Percentiles rank a stretch among this genome's conserved stretches.
These are phyloP conservation scores for Talaromyces sp. DNA, from an alignment of 2,329 filamentous ascomycete species.

Conservation along the genomic window DNA sequence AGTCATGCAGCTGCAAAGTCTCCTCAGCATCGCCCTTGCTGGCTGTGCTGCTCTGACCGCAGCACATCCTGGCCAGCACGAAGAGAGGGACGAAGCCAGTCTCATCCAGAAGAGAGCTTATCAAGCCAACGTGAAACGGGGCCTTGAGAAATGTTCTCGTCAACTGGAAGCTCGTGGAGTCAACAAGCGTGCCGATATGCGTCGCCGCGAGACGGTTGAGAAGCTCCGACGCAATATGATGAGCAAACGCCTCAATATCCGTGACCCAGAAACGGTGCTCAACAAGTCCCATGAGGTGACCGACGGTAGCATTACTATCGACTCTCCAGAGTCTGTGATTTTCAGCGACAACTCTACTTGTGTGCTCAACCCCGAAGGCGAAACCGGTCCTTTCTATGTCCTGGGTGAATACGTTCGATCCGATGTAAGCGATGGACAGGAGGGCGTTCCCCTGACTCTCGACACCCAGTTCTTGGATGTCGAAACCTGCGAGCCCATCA, in stretches of 20 bases:
- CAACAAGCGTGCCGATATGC: conserved; percentile 19
- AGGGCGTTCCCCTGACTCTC: conserved; percentile 33
- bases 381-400: conserved; percentile 44
- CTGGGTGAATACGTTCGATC: conserved; percentile 34
- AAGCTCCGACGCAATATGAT: conserved; percentile 10
- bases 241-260: conserved; percentile 17
- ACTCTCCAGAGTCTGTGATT: conserved; percentile 18
- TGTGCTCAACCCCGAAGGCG: conserved; percentile 48
- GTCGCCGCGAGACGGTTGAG: conserved; percentile 18
- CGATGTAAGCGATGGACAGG: conserved; percentile 31
- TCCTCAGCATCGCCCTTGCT: background rate
- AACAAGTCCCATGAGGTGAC: conserved; percentile 35
- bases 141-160: conserved; percentile 18
- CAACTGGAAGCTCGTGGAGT: conserved; percentile 18
- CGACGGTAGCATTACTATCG: conserved; percentile 14
- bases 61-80: background rate
- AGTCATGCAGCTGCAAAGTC: background rate
- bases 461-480: conserved; percentile 39
- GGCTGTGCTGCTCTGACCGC: background rate
- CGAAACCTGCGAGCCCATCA: conserved; percentile 35
- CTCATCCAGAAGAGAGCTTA: conserved; percentile 15
- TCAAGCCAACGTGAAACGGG: conserved; percentile 16
- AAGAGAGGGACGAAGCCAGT: background rate
- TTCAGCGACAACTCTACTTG: conserved; percentile 34
- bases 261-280: conserved; percentile 31